phyloP scores from a whole-genome alignment of 352 stramenopile genomes.

The Phytophthora sojae region DNA sequence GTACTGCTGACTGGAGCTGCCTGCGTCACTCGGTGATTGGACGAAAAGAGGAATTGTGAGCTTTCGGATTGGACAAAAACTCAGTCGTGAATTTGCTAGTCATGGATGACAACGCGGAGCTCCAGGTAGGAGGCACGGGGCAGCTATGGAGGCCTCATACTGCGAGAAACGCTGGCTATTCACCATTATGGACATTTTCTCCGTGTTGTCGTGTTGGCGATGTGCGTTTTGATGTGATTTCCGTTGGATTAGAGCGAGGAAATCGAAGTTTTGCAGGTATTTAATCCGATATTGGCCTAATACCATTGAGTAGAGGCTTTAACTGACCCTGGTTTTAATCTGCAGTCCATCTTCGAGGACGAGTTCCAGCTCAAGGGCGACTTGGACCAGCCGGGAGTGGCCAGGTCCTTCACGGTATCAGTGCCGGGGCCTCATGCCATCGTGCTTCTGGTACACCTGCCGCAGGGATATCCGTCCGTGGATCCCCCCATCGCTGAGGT shows the following conservation, averaged over 20 bases:
- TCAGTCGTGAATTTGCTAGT: slow-evolving; percentile 13
- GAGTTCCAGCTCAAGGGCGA: slow-evolving; percentile 64
- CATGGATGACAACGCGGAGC: slow-evolving; percentile 54
- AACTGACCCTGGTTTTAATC: background rate
- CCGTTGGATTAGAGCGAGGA: slow-evolving; percentile 62
- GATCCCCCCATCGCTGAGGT: slow-evolving; percentile 81
- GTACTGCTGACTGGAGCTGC: slow-evolving; percentile 19
- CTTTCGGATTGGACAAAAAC: slow-evolving; percentile 43
- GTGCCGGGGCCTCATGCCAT: slow-evolving; percentile 73
- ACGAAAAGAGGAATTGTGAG: slow-evolving; percentile 6
- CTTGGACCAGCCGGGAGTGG: slow-evolving; percentile 48
- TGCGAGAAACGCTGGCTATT: background rate
- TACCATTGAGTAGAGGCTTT: background rate
- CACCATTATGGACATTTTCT: background rate
- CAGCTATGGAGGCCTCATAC: background rate
- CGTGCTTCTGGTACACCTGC: slow-evolving; percentile 75
- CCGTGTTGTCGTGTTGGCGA: background rate
- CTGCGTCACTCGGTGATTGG: slow-evolving; percentile 24
- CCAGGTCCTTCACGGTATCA: slow-evolving; percentile 66
- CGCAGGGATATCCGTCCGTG: slow-evolving; percentile 68
- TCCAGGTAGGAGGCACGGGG: slow-evolving; percentile 47
- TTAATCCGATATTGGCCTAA: background rate
- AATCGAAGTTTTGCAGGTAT: slow-evolving; percentile 79
- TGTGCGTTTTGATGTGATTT: slow-evolving; percentile 19
- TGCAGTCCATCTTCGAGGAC: slow-evolving; percentile 81